A percentile compares a stretch with the other conserved stretches of the same genome.
These are phyloP conservation scores for Acer saccharum DNA, from an alignment of 345 rosid species.

Conservation along the genomic window DNA sequence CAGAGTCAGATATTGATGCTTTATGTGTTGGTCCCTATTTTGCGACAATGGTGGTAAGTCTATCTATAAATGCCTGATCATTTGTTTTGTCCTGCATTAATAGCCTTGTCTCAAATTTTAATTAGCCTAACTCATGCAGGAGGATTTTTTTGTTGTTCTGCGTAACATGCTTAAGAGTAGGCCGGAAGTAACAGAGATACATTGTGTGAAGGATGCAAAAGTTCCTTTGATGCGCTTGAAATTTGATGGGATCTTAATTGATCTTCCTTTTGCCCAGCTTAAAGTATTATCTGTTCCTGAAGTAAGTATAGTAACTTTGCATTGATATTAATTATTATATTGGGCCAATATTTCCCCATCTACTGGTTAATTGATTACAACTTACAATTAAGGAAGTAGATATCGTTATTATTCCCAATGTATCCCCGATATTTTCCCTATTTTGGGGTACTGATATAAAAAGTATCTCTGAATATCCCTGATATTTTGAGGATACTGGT, in stretches of 20 bases:
- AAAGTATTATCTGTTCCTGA: conserved; percentile 41
- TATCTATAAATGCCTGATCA: neutral
- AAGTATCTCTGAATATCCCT: too few species aligned
- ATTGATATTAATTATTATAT: neutral
- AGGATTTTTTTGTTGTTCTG: conserved; percentile 57
- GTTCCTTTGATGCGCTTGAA: conserved; percentile 57
- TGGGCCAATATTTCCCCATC: neutral
- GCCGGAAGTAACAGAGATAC: conserved; percentile 41
- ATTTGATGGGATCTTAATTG: conserved; percentile 59
- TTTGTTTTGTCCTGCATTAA: neutral
- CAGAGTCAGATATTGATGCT: conserved; percentile 64
- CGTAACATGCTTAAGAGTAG: conserved; percentile 47
- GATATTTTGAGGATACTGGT: too few species aligned
- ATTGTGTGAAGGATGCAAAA: conserved; percentile 51
- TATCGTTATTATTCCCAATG: too few species aligned
- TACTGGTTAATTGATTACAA: too few species aligned
- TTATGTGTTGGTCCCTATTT: conserved; percentile 59
- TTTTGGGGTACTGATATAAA: too few species aligned
- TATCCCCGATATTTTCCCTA: too few species aligned
- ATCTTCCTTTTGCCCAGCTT: conserved; percentile 62
- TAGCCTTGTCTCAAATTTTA: neutral
- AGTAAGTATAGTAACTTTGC: conserved; percentile 31
- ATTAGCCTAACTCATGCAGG: conserved; percentile 29
- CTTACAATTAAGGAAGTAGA: too few species aligned
- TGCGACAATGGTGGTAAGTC: conserved; percentile 53